Evolutionary conservation across 2,329 filamentous ascomycete genomes (phyloP).

Genomic region (Venturia nashicola): DNA sequence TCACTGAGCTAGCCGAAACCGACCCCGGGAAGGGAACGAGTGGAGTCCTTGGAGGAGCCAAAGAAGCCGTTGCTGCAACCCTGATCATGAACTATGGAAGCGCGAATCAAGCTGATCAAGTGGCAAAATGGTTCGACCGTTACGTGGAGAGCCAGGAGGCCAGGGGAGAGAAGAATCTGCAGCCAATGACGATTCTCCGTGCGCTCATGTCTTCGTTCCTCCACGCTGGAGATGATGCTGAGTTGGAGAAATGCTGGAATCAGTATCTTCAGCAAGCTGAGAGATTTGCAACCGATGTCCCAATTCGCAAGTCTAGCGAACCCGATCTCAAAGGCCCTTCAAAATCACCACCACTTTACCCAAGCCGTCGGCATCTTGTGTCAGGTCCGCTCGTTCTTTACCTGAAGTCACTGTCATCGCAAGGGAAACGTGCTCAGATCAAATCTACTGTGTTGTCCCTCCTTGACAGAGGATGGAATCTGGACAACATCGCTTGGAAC

Average conservation of each 20-base stretch:
- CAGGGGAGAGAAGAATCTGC: conserved; percentile 10
- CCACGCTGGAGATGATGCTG: conserved; percentile 42
- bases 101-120: background rate
- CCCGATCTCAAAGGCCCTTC: background rate
- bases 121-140: conserved; percentile 41
- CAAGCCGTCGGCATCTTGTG: conserved; percentile 32
- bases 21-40: background rate
- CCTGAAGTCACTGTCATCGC: conserved; percentile 35
- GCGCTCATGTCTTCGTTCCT: conserved; percentile 58
- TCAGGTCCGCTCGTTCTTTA: conserved; percentile 33
- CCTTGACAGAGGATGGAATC: conserved; percentile 52
- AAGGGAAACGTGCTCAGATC: conserved; percentile 31
- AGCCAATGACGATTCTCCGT: conserved; percentile 45
- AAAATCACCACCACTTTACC: background rate
- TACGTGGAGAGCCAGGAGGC: conserved; percentile 28
- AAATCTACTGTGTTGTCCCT: conserved; percentile 40
- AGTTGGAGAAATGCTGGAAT: conserved; percentile 56
- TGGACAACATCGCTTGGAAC: conserved; percentile 75
- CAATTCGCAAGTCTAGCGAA: background rate
- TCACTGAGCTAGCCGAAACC: background rate
- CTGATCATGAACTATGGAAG: conserved; percentile 8
- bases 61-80: background rate
- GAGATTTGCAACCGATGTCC: background rate
- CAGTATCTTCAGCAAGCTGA: conserved; percentile 28
- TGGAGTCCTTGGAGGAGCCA: background rate